phyloP scores from a whole-genome alignment of 192 early-diverging fungal genomes.

The Rhizophagus prolifer region DNA sequence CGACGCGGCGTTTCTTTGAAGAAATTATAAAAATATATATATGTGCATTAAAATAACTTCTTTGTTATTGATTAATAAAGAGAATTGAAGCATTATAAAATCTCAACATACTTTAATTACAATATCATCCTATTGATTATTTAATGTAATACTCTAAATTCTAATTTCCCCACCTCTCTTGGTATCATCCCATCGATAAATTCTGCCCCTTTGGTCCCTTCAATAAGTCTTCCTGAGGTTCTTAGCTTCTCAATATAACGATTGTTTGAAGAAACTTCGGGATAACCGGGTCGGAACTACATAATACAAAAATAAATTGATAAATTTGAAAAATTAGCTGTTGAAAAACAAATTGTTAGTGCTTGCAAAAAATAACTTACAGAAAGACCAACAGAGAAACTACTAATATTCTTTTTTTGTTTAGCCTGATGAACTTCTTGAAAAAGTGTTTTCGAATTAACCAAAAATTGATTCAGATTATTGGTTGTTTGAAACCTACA shows the following conservation, averaged over 20 bases:
- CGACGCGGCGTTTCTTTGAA: slow-evolving; percentile 22
- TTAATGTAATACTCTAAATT: not conserved
- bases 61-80: not conserved
- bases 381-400: slow-evolving; percentile 22
- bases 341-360: not conserved
- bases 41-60: not conserved
- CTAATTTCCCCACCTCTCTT: slow-evolving; percentile 5
- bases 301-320: not conserved
- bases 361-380: not conserved
- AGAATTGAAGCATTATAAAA: not conserved
- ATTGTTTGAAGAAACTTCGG: slow-evolving; percentile 27
- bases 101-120: slow-evolving; percentile 21
- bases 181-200: slow-evolving; percentile 31
- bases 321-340: not conserved
- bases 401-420: slow-evolving; percentile 17
- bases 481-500: slow-evolving; percentile 19
- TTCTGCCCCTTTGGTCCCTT: slow-evolving; percentile 27
- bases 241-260: not conserved
- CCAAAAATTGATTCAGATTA: slow-evolving; percentile 19
- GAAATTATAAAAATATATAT: not conserved
- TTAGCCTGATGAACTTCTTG: slow-evolving; percentile 18
- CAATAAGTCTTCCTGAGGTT: slow-evolving; percentile 8
- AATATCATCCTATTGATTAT: slow-evolving; percentile 20
- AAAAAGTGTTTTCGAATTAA: slow-evolving; percentile 12
- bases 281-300: slow-evolving; percentile 29